Percentiles rank a stretch among this genome's conserved stretches.
phyloP scores from a whole-genome alignment of 31 red algal species.

The Odonthalia washingtoniensis region DNA sequence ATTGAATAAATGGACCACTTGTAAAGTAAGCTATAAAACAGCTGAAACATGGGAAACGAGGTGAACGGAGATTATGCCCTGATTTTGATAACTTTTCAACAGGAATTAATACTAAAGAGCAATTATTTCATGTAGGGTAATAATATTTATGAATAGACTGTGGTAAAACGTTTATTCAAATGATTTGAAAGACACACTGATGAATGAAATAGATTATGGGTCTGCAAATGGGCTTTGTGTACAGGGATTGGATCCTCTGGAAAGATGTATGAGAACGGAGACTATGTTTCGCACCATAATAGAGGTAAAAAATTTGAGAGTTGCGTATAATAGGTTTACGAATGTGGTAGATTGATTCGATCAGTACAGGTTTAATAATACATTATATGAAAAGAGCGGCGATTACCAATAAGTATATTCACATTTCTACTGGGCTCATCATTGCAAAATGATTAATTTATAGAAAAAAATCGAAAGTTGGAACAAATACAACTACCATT shows the following conservation, averaged over 20 bases:
- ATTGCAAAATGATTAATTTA: not conserved
- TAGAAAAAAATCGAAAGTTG: no score
- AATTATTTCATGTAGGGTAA: not conserved
- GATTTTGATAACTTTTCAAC: not conserved
- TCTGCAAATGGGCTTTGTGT: slow-evolving; percentile 1
- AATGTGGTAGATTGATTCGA: slow-evolving; percentile 23
- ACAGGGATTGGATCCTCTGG: slow-evolving; percentile 1
- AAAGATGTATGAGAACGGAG: not conserved
- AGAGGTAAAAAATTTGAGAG: not conserved
- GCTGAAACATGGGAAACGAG: not conserved
- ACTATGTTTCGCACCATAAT: not conserved
- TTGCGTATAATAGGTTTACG: slow-evolving; percentile 24
- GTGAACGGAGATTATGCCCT: not conserved
- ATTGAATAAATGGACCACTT: not conserved
- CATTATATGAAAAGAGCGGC: slow-evolving; percentile 30
- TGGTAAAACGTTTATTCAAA: not conserved
- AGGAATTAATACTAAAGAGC: not conserved
- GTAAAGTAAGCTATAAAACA: not conserved
- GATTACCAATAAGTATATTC: slow-evolving; percentile 21
- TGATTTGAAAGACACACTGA: not conserved
- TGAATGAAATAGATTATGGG: not conserved
- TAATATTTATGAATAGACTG: slow-evolving; percentile 13
- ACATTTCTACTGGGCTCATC: slow-evolving; percentile 9
- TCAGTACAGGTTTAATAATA: not conserved
- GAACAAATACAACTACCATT: no score